Evolutionary conservation across 106 monocot species (phyloP).

Genomic region (Hemerocallis citrina): DNA sequence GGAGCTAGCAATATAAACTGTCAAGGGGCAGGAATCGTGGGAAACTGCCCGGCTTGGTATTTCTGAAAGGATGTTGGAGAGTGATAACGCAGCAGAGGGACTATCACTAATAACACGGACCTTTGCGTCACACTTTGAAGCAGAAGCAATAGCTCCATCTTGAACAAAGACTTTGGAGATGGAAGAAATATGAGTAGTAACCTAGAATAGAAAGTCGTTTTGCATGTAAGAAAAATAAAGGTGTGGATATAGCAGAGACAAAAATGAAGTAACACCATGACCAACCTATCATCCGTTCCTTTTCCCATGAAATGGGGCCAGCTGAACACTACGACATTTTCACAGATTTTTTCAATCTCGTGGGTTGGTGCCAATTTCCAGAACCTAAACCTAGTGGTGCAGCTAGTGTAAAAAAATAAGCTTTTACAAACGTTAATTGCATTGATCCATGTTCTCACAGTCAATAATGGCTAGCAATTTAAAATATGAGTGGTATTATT

Average conservation of each 20-base stretch:
- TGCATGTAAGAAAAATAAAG: neutral
- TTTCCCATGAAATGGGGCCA: too few species aligned
- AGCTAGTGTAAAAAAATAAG: too few species aligned
- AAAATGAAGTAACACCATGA: too few species aligned
- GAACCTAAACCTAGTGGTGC: too few species aligned
- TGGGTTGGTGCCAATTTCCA: too few species aligned
- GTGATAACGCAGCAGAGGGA: constrained; percentile 51
- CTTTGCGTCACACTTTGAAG: constrained; percentile 71
- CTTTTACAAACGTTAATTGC: too few species aligned
- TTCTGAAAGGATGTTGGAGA: constrained; percentile 58
- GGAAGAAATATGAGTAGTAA: constrained; percentile 80
- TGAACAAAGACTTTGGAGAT: constrained; percentile 68
- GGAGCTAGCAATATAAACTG: constrained; percentile 68
- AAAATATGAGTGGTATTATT: too few species aligned
- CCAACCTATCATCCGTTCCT: too few species aligned
- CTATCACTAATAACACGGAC: constrained; percentile 91
- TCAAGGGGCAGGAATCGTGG: constrained; percentile 82
- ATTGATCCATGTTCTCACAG: too few species aligned
- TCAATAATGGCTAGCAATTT: too few species aligned
- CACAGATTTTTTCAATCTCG: too few species aligned
- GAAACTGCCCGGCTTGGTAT: constrained; percentile 56
- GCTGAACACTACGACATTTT: too few species aligned
- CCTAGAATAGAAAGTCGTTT: constrained; percentile 33
- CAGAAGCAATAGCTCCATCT: constrained; percentile 80
- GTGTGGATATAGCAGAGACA: neutral